A percentile compares a stretch with the other conserved stretches of the same genome.
These are phyloP conservation scores for Hippophae rhamnoides DNA, from an alignment of 306 rosid genomes.

Conservation along the genomic window DNA sequence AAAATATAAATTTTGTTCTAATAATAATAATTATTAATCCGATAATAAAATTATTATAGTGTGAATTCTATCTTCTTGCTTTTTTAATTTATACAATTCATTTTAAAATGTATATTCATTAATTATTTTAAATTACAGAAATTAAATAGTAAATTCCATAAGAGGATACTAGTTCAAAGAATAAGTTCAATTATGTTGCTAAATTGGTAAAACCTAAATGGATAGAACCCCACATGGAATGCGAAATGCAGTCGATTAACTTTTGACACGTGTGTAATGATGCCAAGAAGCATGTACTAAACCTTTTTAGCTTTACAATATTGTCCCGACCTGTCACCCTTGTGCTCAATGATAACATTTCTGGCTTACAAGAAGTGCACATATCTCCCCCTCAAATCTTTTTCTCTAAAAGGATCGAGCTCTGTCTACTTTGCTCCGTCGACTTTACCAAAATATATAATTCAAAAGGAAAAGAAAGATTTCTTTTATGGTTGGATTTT, in stretches of 20 bases:
- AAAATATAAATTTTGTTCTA: too few relatives aligned
- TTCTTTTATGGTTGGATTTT: too few relatives aligned
- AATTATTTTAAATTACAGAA: too few relatives aligned
- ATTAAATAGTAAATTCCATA: too few relatives aligned
- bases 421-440: background rate
- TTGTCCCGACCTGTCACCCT: slow-evolving; percentile 27
- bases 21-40: too few relatives aligned
- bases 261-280: slow-evolving; percentile 52
- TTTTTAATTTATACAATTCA: background rate
- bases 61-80: background rate
- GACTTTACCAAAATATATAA: background rate
- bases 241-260: slow-evolving; percentile 14
- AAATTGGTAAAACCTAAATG: slow-evolving; percentile 11
- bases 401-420: background rate
- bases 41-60: too few relatives aligned
- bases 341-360: background rate
- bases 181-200: background rate
- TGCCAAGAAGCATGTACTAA: slow-evolving; percentile 26
- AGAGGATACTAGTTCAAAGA: too few relatives aligned
- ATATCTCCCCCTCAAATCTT: too few relatives aligned
- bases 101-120: background rate
- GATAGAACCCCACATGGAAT: slow-evolving; percentile 35
- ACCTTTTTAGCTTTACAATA: slow-evolving; percentile 17
- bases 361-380: background rate
- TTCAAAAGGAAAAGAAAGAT: too few relatives aligned